These are phyloP conservation scores for Serendipita sp. DNA, from an alignment of 768 basidiomycete genomes.

Conservation along the genomic window DNA sequence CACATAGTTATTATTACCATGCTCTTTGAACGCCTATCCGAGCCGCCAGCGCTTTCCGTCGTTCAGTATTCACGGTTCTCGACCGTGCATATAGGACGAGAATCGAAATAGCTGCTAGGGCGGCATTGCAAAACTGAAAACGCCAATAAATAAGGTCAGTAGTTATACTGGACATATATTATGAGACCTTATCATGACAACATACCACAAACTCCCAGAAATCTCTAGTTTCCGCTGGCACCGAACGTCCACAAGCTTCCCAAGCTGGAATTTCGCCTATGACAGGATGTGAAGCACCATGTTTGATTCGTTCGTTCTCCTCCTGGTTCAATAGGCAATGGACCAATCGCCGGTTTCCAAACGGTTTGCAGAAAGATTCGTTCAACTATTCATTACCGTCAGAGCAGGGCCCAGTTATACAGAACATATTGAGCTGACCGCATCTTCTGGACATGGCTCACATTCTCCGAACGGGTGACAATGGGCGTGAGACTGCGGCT, in stretches of 20 bases:
- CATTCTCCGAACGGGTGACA: slow-evolving; percentile 26
- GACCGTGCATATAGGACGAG: slow-evolving; percentile 52
- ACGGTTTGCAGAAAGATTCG: slow-evolving; percentile 90
- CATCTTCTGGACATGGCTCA: slow-evolving; percentile 28
- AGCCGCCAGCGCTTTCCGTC: neutral
- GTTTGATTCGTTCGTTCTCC: slow-evolving; percentile 10
- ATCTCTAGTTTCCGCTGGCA: slow-evolving; percentile 60
- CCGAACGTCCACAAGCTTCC: slow-evolving; percentile 84
- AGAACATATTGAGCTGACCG: slow-evolving; percentile 18
- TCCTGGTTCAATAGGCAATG: slow-evolving; percentile 41
- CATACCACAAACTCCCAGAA: slow-evolving; percentile 85
- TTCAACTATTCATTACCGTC: slow-evolving; percentile 32
- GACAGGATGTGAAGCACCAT: slow-evolving; percentile 5
- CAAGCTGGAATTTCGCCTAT: slow-evolving; percentile 52
- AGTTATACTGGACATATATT: neutral
- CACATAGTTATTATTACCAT: neutral
- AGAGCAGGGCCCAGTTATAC: slow-evolving; percentile 2
- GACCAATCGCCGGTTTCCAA: slow-evolving; percentile 79
- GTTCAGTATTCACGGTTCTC: slow-evolving; percentile 34
- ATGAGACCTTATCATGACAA: neutral
- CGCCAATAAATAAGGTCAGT: no score
- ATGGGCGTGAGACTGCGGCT: neutral
- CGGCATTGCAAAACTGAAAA: slow-evolving; percentile 34
- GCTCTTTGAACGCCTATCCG: neutral
- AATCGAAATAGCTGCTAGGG: slow-evolving; percentile 52